Evolutionary conservation across 441 rosid genomes (phyloP), one percentile per base, ranked within the genome.

Genomic region (Euphorbia corollata): DNA sequence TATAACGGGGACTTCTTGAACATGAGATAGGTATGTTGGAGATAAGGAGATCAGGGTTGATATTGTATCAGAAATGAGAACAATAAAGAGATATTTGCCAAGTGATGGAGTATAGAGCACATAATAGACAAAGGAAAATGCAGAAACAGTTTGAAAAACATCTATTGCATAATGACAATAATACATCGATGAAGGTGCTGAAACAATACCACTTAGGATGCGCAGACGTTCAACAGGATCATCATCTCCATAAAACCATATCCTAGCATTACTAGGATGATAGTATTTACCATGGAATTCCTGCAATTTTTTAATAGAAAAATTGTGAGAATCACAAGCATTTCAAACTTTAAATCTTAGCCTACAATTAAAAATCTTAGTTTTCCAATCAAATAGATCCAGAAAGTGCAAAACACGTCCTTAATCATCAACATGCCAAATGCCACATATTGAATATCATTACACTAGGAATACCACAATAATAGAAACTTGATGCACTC

Each of bases 221-320:
- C 83, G 84, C 22, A 93, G 78, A 59, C 97, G 96, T 53, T 87
- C 92, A 77, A 58, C 69, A 43, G 90, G 84, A 79, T 92, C 91
- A 76, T 92, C 98, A 79, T 92, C 89, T 71, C 98, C 98, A 63
- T 88, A 92, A 80, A 93, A 93, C 98, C 98, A 93, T 70, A 93
- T 89, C 78, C 96, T 85, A 61, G 96, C 87, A 77, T 93, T 93
- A 88, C 91, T 90, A 1, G 97, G 98, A 75, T 90, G 97, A 82
- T 92, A 92, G 77, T 80, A 86, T 79, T 87, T 84, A 45, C 83
- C 65, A 71, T 92, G 98, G 72, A 92, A 92, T 75, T 90, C 97
- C 98, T 92, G 85, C 27, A 70, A 57, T 56, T 76, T 72, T 51
- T 36, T 32, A 50, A 24, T 59, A 70, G 57, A 34, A 65, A 75